phyloP scores from a whole-genome alignment of 306 rosid species.

The Sicyos edulis region DNA sequence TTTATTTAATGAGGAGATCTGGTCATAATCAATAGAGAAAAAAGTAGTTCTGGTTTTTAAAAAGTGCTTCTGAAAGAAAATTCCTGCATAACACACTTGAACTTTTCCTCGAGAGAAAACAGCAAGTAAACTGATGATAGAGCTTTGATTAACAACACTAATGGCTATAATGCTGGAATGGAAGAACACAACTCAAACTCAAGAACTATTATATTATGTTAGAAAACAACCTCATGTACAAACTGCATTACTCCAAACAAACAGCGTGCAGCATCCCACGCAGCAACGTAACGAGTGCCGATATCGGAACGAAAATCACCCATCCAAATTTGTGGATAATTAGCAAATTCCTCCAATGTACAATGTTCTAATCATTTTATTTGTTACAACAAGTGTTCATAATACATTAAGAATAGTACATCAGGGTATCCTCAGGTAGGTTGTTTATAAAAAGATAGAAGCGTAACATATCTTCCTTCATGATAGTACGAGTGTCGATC shows the following conservation, averaged over 20 bases:
- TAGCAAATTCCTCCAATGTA: conserved; percentile 25
- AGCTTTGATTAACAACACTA: background rate
- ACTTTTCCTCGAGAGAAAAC: conserved; percentile 4
- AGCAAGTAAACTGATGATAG: background rate
- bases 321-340: conserved; percentile 23
- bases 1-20: background rate
- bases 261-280: conserved; percentile 21
- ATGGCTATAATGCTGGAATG: background rate
- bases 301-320: conserved; percentile 19
- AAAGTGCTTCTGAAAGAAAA: background rate
- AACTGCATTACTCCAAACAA: conserved; percentile 14
- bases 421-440: conserved; percentile 61
- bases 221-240: conserved; percentile 13
- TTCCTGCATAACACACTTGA: conserved; percentile 1
- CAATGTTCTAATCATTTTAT: conserved; percentile 11
- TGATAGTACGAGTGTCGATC: conserved; percentile 46
- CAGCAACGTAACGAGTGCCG: background rate
- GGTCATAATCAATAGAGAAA: background rate
- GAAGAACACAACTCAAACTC: conserved; percentile 1
- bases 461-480: conserved; percentile 50
- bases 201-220: background rate
- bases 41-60: background rate
- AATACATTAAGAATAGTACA: conserved; percentile 51
- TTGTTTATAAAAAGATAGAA: conserved; percentile 53
- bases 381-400: conserved; percentile 50